Evolutionary conservation across 495 filamentous ascomycete species (phyloP).

Genomic region (Cenococcum geophilum): DNA sequence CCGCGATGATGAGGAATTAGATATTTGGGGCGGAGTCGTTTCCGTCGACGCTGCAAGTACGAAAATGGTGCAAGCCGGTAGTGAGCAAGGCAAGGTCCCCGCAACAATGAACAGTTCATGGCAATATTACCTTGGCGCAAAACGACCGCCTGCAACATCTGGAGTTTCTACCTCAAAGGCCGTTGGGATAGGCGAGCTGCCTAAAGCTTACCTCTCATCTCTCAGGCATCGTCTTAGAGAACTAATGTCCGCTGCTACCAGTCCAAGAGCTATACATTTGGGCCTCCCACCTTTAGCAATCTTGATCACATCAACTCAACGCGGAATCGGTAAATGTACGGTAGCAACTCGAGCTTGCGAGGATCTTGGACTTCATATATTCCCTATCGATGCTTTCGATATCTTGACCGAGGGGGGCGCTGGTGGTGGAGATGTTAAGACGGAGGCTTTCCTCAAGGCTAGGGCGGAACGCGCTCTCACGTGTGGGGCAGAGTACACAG

Average conservation of each 20-base stretch:
- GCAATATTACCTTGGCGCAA: slow-evolving; percentile 78
- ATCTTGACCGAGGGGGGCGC: slow-evolving; percentile 83
- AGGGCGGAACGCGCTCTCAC: slow-evolving; percentile 81
- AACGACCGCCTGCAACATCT: slow-evolving; percentile 43
- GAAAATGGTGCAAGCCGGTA: slow-evolving; percentile 81
- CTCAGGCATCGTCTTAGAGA: slow-evolving; percentile 74
- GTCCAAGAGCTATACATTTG: slow-evolving; percentile 76
- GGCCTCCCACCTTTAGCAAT: slow-evolving; percentile 83
- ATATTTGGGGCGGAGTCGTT: slow-evolving; percentile 75
- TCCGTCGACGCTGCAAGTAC: slow-evolving; percentile 77
- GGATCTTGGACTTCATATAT: slow-evolving; percentile 85
- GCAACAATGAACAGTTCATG: slow-evolving; percentile 66
- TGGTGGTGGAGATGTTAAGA: slow-evolving; percentile 84
- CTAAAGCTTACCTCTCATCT: slow-evolving; percentile 52
- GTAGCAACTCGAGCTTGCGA: slow-evolving; percentile 68
- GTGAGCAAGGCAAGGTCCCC: slow-evolving; percentile 69
- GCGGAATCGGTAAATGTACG: slow-evolving; percentile 82
- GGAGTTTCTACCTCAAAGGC: not conserved
- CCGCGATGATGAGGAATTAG: slow-evolving; percentile 48
- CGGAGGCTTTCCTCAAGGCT: slow-evolving; percentile 79
- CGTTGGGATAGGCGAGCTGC: slow-evolving; percentile 30
- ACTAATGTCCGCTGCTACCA: slow-evolving; percentile 80
- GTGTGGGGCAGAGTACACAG: slow-evolving; percentile 76
- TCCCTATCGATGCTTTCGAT: slow-evolving; percentile 86
- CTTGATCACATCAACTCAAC: slow-evolving; percentile 79